Base-by-base conservation (phyloP, 345 rosid species). In the Eucalyptus globulus region DNA sequence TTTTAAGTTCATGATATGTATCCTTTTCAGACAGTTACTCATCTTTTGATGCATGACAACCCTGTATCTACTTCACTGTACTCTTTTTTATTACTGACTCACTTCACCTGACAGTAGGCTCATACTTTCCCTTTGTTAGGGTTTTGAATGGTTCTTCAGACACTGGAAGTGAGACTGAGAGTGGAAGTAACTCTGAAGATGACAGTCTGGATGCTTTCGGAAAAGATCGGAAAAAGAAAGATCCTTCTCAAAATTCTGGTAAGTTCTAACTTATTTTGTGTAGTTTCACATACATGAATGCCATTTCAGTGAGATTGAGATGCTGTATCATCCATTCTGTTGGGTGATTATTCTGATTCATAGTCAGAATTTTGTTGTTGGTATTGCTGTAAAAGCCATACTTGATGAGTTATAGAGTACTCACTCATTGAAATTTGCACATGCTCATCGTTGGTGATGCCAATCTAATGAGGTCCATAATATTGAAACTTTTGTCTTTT, bases 131-230 rank as follows among this genome's bases (percentile, higher is more conserved):
- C 87, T 72, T 76, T 92, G 69, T 89, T 91, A 97, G 99, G 96
- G 93, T 91, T 40, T 93, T 94, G 43, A 95, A 94, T 88, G 94
- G 95, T 90, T 92, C 91, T 34, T 91, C 96, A 80, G 96, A 94
- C 90, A 92, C 90, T 89, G 95, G 92, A 85, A 93, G 94, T 89
- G 91, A 83, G 89, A 94, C 45, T 34, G 88, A 51, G 65, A 34
- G 92, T 86, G 93, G 89, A 88, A 92, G 92, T 49, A 94, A 93
- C 91, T 85, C 90, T 88, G 94, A 92, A 92, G 95, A 94, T 91
- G 95, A 89, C 67, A 90, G 89, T 91, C 89, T 50, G 90, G 93
- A 90, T 91, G 92, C 34, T 49, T 93, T 86, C 90, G 95, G 87
- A 27, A 96, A 92, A 92, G 92, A 90, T 53, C 89, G 51, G 88